Percentiles rank a stretch among this genome's conserved stretches.
These are phyloP conservation scores for Aspergillus fumigatiaffinis DNA, from an alignment of 2,329 filamentous ascomycete species.

Conservation along the genomic window DNA sequence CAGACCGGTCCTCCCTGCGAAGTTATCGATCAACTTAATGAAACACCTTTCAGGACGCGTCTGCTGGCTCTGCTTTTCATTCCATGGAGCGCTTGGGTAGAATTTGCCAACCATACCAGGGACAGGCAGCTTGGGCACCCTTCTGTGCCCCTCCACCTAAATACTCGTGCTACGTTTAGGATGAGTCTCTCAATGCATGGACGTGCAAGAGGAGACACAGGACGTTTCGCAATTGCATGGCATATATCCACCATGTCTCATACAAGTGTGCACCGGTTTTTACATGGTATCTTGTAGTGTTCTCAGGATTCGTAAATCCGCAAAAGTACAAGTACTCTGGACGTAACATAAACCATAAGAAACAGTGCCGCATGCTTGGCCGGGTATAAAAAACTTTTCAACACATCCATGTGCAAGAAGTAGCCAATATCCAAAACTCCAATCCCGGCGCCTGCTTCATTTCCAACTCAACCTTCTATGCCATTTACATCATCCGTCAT, in stretches of 20 bases:
- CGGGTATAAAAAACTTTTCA: background rate
- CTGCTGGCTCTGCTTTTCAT: background rate
- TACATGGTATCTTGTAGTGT: background rate
- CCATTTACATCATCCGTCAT: background rate
- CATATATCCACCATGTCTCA: background rate
- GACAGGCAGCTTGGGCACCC: background rate
- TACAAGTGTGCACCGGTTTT: background rate
- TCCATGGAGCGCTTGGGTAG: background rate
- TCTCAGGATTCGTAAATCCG: background rate
- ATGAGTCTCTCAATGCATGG: background rate
- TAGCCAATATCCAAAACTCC: background rate
- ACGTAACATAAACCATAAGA: background rate
- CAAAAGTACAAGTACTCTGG: background rate
- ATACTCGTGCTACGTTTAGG: background rate
- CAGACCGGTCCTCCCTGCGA: constrained; percentile 3
- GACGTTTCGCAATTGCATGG: background rate
- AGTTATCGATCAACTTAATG: background rate
- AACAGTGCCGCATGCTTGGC: background rate
- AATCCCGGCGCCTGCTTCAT: background rate
- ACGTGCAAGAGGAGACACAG: background rate
- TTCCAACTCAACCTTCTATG: background rate
- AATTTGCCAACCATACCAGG: background rate
- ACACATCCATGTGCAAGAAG: background rate
- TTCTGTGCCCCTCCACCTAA: background rate
- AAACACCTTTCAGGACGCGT: background rate